phyloP scores from a whole-genome alignment of 176 grass and related monocot genomes.

The Miscanthus lutarioriparius region DNA sequence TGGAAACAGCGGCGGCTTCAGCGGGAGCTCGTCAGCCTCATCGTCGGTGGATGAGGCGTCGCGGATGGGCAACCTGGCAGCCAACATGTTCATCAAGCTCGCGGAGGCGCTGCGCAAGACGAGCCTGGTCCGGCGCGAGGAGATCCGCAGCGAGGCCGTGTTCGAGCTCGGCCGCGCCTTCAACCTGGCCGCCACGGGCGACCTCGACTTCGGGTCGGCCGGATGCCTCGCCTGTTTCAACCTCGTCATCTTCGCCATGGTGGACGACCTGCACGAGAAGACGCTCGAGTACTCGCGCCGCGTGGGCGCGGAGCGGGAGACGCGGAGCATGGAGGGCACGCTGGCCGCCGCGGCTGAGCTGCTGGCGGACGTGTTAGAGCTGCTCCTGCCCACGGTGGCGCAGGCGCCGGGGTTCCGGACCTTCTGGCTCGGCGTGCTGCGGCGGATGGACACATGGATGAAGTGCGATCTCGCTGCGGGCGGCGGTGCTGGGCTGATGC shows the following conservation, averaged over 20 bases:
- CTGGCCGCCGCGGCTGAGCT: conserved; percentile 59
- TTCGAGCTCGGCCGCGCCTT: conserved; percentile 63
- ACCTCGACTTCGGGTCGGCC: conserved; percentile 58
- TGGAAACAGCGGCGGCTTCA: neutral
- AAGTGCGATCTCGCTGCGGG: conserved; percentile 61
- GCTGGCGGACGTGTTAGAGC: conserved; percentile 66
- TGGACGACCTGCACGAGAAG: conserved; percentile 91
- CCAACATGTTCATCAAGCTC: conserved; percentile 82
- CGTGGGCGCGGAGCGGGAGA: conserved; percentile 75
- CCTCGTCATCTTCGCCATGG: conserved; percentile 85
- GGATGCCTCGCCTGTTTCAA: conserved; percentile 80
- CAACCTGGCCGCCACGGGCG: conserved; percentile 34
- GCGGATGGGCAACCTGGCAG: conserved; percentile 49
- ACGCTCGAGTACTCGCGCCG: conserved; percentile 86
- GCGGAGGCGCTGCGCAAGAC: conserved; percentile 78
- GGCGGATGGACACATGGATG: conserved; percentile 91
- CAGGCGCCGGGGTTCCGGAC: conserved; percentile 73
- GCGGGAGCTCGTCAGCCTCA: neutral
- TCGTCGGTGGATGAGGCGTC: conserved; percentile 23
- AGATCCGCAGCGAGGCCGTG: conserved; percentile 74
- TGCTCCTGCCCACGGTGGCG: conserved; percentile 57
- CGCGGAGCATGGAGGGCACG: conserved; percentile 80
- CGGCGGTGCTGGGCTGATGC: conserved; percentile 56
- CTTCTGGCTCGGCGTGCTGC: conserved; percentile 85
- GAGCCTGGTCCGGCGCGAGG: conserved; percentile 77